These are phyloP conservation scores for Botrytis deweyae DNA, from an alignment of 2,329 filamentous ascomycete genomes.

Conservation along the genomic window DNA sequence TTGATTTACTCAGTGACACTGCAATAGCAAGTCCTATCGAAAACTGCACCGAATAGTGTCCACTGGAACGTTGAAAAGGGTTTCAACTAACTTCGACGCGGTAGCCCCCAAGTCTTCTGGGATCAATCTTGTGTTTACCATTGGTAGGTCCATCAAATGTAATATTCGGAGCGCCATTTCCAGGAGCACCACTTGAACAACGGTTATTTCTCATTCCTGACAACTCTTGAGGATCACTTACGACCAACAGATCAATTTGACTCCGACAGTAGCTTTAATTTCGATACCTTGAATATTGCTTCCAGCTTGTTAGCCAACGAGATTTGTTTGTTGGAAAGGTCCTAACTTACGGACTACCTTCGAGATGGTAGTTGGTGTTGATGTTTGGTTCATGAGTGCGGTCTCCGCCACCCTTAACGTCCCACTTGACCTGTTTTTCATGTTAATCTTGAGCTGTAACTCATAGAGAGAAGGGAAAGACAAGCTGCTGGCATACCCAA, in stretches of 20 bases:
- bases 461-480: fast-evolving
- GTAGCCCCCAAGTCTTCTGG: not conserved
- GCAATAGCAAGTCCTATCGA: too few species aligned
- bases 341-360: not conserved
- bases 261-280: not conserved
- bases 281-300: not conserved
- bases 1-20: not conserved
- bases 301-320: not conserved
- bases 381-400: not conserved
- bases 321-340: not conserved
- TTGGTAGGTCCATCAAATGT: not conserved
- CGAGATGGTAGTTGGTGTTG: not conserved
- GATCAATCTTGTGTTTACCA: not conserved
- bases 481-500: not conserved
- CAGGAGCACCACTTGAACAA: not conserved
- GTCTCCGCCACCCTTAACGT: not conserved
- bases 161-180: not conserved
- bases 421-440: not conserved
- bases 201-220: not conserved
- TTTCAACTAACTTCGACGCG: not conserved
- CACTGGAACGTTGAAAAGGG: too few species aligned
- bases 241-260: not conserved
- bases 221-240: not conserved
- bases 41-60: too few species aligned
- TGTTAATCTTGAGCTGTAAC: not conserved